These are phyloP conservation scores for Aureobasidium sp. DNA, from an alignment of 2,329 filamentous ascomycete genomes.

Conservation along the genomic window DNA sequence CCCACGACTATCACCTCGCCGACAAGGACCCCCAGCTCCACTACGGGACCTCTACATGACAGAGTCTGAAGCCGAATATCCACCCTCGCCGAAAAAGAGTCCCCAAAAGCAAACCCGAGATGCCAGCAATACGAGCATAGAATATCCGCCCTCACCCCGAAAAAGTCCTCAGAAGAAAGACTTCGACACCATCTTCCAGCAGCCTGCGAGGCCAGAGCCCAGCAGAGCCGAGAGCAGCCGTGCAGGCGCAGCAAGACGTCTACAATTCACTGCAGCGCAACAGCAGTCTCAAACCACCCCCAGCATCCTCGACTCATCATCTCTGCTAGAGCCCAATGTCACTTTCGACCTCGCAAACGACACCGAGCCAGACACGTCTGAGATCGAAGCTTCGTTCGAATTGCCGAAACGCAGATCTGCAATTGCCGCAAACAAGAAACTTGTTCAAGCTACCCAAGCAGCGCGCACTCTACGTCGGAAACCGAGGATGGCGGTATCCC, in stretches of 20 bases:
- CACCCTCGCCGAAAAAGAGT: constrained; percentile 30
- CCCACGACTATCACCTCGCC: constrained; percentile 22
- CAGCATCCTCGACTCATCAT: not conserved
- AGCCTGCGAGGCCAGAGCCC: not conserved
- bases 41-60: constrained; percentile 27
- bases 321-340: not conserved
- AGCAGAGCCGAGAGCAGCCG: constrained; percentile 24
- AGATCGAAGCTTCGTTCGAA: constrained; percentile 3
- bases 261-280: constrained; percentile 16
- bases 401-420: constrained; percentile 10
- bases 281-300: constrained; percentile 22
- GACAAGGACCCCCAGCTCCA: constrained; percentile 23
- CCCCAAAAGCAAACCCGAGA: constrained; percentile 13
- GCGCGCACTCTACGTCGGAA: not conserved
- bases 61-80: constrained; percentile 30
- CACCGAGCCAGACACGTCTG: not conserved
- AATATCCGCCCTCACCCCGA: constrained; percentile 30
- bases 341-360: not conserved
- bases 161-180: constrained; percentile 23
- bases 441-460: not conserved
- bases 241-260: constrained; percentile 18
- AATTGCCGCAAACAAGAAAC: not conserved
- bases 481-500: not conserved
- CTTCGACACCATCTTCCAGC: not conserved
- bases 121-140: constrained; percentile 13